Conservation (phyloP, 306 rosid genomes). For the Prunus dulcis region DNA sequence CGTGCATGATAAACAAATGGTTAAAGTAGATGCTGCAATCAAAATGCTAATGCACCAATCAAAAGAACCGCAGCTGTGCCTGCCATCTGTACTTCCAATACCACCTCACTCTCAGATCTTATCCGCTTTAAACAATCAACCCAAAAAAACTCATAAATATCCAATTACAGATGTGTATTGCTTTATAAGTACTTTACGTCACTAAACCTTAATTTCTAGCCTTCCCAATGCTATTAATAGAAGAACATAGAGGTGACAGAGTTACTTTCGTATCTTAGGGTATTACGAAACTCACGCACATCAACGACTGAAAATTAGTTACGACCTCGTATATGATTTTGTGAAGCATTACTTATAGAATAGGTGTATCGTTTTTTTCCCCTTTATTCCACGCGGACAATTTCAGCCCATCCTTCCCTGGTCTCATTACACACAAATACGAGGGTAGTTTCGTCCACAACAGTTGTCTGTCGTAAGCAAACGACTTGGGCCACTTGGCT, state of each 20-base stretch:
- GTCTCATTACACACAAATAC: background rate
- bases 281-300: rapidly evolving
- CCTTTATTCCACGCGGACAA: background rate
- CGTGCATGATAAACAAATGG: background rate
- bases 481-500: background rate
- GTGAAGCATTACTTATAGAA: too few relatives aligned
- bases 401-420: too few relatives aligned
- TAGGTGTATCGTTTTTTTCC: too few relatives aligned
- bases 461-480: background rate
- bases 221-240: too few relatives aligned
- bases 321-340: too few relatives aligned
- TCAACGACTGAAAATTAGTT: too few relatives aligned
- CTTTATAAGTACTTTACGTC: background rate
- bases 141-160: background rate
- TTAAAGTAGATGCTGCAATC: background rate
- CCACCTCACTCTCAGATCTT: background rate
- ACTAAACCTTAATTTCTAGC: too few relatives aligned
- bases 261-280: rapidly evolving
- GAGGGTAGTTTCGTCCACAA: slow-evolving; percentile 2
- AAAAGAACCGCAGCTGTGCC: background rate
- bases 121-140: background rate
- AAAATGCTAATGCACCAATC: background rate
- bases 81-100: background rate
- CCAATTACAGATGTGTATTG: background rate
- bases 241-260: too few relatives aligned